phyloP scores from a whole-genome alignment of 192 early-diverging fungal species.

The Coemansia sp. region DNA sequence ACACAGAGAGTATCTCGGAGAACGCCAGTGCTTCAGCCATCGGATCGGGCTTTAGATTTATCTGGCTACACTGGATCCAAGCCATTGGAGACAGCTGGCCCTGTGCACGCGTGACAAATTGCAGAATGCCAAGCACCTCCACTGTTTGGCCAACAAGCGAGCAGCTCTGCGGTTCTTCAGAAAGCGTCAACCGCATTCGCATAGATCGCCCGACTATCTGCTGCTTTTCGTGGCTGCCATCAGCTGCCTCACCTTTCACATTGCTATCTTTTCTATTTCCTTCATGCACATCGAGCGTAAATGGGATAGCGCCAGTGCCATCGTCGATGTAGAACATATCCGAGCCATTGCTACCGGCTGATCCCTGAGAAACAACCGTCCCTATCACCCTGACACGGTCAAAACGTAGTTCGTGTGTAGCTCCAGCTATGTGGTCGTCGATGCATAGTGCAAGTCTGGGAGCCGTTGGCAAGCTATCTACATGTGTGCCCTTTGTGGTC shows the following conservation, averaged over 20 bases:
- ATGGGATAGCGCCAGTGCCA: background rate
- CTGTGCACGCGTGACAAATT: background rate
- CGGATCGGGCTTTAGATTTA: background rate
- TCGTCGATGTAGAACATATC: background rate
- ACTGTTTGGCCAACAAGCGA: slow-evolving; percentile 1
- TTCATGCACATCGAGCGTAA: background rate
- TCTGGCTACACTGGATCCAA: background rate
- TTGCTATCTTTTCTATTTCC: background rate
- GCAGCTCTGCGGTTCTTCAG: too few relatives aligned
- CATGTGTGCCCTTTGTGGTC: too few relatives aligned
- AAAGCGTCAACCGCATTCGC: background rate
- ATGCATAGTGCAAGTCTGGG: too few relatives aligned
- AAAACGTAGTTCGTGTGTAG: background rate
- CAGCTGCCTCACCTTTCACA: too few relatives aligned
- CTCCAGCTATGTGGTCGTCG: background rate
- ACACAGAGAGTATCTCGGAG: background rate
- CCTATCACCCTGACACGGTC: background rate
- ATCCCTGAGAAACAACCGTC: background rate
- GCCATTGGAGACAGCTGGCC: background rate
- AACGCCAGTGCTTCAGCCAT: slow-evolving; percentile 3
- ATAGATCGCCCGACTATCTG: too few relatives aligned
- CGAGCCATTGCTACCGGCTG: background rate
- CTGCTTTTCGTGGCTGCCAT: too few relatives aligned
- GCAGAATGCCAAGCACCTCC: background rate
- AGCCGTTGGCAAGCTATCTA: too few relatives aligned